Conservation (phyloP, 2,329 filamentous ascomycete genomes). For the Chaetomiaceae sp. region DNA sequence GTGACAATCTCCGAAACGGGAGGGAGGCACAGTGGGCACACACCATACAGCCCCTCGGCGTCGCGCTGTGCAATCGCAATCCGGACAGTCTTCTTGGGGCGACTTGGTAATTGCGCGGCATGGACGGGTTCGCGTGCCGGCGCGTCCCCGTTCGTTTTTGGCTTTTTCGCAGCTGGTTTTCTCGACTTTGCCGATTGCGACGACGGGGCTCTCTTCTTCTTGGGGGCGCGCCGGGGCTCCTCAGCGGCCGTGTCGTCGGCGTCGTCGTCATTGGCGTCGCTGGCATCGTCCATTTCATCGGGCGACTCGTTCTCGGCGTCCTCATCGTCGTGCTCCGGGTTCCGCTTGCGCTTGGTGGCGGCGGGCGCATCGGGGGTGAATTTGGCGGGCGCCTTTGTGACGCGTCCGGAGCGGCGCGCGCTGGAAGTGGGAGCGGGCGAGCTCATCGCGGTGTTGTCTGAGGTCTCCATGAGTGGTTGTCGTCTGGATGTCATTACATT, state of each 20-base stretch:
- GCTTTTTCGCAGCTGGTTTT: conserved; percentile 59
- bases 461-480: conserved; percentile 47
- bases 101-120: conserved; percentile 43
- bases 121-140: conserved; percentile 29
- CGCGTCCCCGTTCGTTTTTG: conserved; percentile 56
- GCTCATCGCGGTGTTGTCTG: conserved; percentile 52
- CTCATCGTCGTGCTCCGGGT: conserved; percentile 41
- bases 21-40: conserved; percentile 20
- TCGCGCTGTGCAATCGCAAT: conserved; percentile 47
- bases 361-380: conserved; percentile 50
- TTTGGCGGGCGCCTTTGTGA: conserved; percentile 55
- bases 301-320: conserved; percentile 44
- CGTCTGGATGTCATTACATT: conserved; percentile 38
- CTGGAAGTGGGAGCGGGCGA: conserved; percentile 48
- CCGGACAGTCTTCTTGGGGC: conserved; percentile 52
- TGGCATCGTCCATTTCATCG: conserved; percentile 40
- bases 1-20: too few species aligned
- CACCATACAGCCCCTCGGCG: conserved; percentile 53
- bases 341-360: conserved; percentile 55
- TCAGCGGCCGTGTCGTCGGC: conserved; percentile 43
- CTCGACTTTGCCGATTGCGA: conserved; percentile 42
- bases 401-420: conserved; percentile 65
- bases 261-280: conserved; percentile 36
- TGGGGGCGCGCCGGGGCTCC: conserved; percentile 35
- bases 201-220: conserved; percentile 34